Conservation (phyloP, 805 yeast species). For the Zygosaccharomyces pseudorouxii region DNA sequence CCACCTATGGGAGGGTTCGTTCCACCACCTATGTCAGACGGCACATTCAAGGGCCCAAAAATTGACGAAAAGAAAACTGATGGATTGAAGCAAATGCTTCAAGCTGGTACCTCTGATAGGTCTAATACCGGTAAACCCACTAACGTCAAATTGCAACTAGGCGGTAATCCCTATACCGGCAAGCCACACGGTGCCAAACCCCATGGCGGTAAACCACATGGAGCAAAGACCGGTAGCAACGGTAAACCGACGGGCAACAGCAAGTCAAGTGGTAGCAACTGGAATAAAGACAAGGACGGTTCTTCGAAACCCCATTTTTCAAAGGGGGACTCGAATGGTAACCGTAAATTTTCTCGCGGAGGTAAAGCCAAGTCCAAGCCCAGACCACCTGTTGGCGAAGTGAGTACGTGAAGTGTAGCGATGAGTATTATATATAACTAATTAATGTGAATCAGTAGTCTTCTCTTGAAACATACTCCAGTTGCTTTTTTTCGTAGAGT, state of each 20-base stretch:
- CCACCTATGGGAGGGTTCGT: constrained; percentile 14
- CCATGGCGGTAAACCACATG: neutral
- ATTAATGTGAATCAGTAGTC: constrained; percentile 28
- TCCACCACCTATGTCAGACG: constrained; percentile 8
- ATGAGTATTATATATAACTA: neutral
- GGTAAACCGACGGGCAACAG: neutral
- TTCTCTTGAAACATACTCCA: constrained; percentile 37
- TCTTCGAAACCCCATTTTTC: neutral
- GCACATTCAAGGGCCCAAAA: neutral
- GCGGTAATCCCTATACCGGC: neutral
- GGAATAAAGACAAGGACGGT: constrained; percentile 1
- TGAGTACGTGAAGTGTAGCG: neutral
- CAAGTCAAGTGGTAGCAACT: neutral
- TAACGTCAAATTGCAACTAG: neutral
- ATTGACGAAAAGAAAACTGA: constrained; percentile 13
- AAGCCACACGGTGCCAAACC: neutral
- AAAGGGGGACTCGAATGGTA: neutral
- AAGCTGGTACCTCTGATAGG: neutral
- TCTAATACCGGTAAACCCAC: neutral
- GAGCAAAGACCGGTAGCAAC: neutral
- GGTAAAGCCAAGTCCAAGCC: constrained; percentile 1
- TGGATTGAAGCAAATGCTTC: constrained; percentile 11
- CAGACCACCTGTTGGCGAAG: neutral
- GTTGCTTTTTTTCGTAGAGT: constrained; percentile 31
- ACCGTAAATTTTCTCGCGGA: neutral